Percentiles rank a stretch among this genome's conserved stretches.
Evolutionary conservation across 192 early-diverging fungal genomes (phyloP).

Genomic region (Podila clonocystis): DNA sequence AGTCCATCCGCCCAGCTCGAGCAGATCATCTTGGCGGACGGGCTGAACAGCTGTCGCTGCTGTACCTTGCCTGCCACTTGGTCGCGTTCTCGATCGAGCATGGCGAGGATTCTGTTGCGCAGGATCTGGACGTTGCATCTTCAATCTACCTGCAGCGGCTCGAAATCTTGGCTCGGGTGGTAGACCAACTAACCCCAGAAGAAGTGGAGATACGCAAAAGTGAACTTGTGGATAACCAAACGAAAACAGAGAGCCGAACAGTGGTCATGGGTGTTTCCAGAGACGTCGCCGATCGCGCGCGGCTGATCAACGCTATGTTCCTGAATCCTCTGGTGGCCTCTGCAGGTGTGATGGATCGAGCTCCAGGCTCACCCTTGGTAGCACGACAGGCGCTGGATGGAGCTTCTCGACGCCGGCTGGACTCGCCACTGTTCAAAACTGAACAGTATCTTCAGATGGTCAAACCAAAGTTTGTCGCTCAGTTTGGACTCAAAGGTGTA

Average conservation of each 20-base stretch:
- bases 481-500: conserved; percentile 15
- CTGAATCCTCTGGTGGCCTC: conserved; percentile 7
- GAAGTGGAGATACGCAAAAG: background rate
- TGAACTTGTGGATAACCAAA: background rate
- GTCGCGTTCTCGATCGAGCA: conserved; percentile 39
- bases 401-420: background rate
- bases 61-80: conserved; percentile 27
- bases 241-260: background rate
- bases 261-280: background rate
- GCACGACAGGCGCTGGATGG: background rate
- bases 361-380: background rate
- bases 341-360: background rate
- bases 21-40: background rate
- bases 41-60: conserved; percentile 23
- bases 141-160: conserved; percentile 10
- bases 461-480: conserved; percentile 15
- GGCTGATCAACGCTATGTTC: conserved; percentile 22
- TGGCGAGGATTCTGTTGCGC: background rate
- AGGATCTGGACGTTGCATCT: background rate
- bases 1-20: conserved; percentile 15
- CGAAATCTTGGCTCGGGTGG: conserved; percentile 21
- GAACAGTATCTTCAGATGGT: conserved; percentile 10
- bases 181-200: conserved; percentile 23
- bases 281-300: conserved; percentile 31
- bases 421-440: conserved; percentile 26